phyloP scores from a whole-genome alignment of 352 stramenopile species.

The Phytopythium helicoides region DNA sequence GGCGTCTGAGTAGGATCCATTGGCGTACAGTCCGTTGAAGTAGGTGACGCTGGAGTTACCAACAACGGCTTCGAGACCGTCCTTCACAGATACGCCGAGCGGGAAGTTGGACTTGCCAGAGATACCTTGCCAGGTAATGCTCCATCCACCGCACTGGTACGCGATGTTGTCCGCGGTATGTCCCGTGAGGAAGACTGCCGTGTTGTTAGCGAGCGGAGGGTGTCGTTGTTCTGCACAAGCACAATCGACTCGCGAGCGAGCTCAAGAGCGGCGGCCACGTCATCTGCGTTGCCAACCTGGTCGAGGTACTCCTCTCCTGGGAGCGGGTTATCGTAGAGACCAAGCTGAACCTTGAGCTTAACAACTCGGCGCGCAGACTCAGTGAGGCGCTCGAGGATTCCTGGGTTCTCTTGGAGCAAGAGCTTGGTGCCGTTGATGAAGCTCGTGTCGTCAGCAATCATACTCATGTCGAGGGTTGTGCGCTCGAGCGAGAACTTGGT shows the following conservation, averaged over 20 bases:
- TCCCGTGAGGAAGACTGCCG: slow-evolving; percentile 54
- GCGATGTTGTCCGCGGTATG: slow-evolving; percentile 58
- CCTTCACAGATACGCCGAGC: slow-evolving; percentile 46
- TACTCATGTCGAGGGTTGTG: slow-evolving; percentile 90
- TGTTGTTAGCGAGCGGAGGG: slow-evolving; percentile 35
- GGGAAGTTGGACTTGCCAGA: slow-evolving; percentile 54
- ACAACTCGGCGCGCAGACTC: slow-evolving; percentile 56
- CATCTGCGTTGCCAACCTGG: slow-evolving; percentile 38
- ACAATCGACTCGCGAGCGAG: slow-evolving; percentile 73
- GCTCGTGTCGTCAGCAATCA: slow-evolving; percentile 49
- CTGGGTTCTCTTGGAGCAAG: slow-evolving; percentile 33
- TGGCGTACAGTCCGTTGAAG: slow-evolving; percentile 54
- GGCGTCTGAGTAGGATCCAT: slow-evolving; percentile 37
- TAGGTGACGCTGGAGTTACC: slow-evolving; percentile 22
- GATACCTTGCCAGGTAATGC: slow-evolving; percentile 77
- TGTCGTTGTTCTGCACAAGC: slow-evolving; percentile 71
- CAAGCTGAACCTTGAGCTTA: slow-evolving; percentile 62
- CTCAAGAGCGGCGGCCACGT: slow-evolving; percentile 46
- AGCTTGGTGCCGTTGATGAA: slow-evolving; percentile 48
- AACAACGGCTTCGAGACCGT: slow-evolving; percentile 38
- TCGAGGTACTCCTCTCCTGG: slow-evolving; percentile 34
- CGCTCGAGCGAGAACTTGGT: slow-evolving; percentile 59
- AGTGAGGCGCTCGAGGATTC: slow-evolving; percentile 36
- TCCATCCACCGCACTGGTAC: slow-evolving; percentile 70
- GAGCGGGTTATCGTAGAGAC: slow-evolving; percentile 59